Conservation (phyloP, 2,329 filamentous ascomycete species). For the Aspergillus felis region DNA sequence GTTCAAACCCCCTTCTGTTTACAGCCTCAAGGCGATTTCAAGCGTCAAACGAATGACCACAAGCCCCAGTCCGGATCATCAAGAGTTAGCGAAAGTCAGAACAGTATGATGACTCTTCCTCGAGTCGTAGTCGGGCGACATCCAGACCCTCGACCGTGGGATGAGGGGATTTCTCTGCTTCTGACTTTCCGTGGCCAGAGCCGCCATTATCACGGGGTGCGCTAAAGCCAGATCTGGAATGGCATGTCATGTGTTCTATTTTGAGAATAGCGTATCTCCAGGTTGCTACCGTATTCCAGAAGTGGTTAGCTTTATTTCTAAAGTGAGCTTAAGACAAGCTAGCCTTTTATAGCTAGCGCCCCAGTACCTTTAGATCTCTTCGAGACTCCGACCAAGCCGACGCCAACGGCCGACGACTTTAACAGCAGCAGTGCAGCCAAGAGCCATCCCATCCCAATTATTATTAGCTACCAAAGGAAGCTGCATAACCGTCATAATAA, state of each 20-base stretch:
- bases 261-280: slow-evolving; percentile 18
- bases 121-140: background rate
- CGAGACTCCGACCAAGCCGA: background rate
- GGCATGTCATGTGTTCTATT: slow-evolving; percentile 12
- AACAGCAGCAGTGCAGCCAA: no score
- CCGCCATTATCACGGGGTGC: slow-evolving; percentile 25
- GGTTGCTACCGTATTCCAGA: background rate
- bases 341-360: background rate
- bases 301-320: slow-evolving; percentile 11
- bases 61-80: background rate
- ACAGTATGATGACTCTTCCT: background rate
- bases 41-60: background rate
- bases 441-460: background rate
- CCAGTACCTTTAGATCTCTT: no score
- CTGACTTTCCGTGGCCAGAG: slow-evolving; percentile 5
- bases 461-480: background rate
- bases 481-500: background rate
- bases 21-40: background rate
- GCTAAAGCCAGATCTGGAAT: slow-evolving; percentile 13
- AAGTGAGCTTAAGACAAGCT: background rate
- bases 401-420: no score
- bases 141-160: background rate
- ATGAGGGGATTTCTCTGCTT: slow-evolving; percentile 6
- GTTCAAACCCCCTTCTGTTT: slow-evolving; percentile 2
- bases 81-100: background rate